These are phyloP conservation scores for Fistulifera solaris DNA, from an alignment of 108 stramenopile species.

Conservation along the genomic window DNA sequence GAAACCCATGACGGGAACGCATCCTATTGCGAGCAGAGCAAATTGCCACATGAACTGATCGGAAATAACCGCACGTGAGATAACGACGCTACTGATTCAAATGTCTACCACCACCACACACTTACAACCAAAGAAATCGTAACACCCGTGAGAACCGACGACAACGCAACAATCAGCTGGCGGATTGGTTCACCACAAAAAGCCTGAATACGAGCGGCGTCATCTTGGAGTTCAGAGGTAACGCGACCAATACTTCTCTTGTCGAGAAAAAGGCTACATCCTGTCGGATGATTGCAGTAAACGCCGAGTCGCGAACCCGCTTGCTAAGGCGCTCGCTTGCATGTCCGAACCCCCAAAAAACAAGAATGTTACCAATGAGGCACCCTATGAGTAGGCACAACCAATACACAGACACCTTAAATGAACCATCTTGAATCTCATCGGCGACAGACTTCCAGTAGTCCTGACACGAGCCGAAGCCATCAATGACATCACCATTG, in stretches of 20 bases:
- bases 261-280: conserved; percentile 49
- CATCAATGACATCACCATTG: conserved; percentile 1
- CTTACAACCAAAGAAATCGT: conserved; percentile 31
- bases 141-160: conserved; percentile 45
- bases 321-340: conserved; percentile 56
- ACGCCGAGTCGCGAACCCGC: conserved; percentile 48
- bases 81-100: too few relatives aligned
- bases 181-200: conserved; percentile 61
- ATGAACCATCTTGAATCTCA: conserved; percentile 42
- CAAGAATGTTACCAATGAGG: conserved; percentile 47
- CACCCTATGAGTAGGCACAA: conserved; percentile 24
- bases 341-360: conserved; percentile 45
- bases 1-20: background rate
- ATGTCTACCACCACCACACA: too few relatives aligned
- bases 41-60: conserved; percentile 38
- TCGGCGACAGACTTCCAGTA: conserved; percentile 41
- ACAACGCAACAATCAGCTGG: conserved; percentile 27
- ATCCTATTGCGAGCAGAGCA: conserved; percentile 13
- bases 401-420: conserved; percentile 34
- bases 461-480: conserved; percentile 26
- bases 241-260: conserved; percentile 30
- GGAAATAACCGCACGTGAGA: too few relatives aligned
- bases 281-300: conserved; percentile 31
- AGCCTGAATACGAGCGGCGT: conserved; percentile 47
- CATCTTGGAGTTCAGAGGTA: conserved; percentile 52